These are phyloP conservation scores for Harringtonia lauricola DNA, from an alignment of 2,329 filamentous ascomycete genomes.

Conservation along the genomic window DNA sequence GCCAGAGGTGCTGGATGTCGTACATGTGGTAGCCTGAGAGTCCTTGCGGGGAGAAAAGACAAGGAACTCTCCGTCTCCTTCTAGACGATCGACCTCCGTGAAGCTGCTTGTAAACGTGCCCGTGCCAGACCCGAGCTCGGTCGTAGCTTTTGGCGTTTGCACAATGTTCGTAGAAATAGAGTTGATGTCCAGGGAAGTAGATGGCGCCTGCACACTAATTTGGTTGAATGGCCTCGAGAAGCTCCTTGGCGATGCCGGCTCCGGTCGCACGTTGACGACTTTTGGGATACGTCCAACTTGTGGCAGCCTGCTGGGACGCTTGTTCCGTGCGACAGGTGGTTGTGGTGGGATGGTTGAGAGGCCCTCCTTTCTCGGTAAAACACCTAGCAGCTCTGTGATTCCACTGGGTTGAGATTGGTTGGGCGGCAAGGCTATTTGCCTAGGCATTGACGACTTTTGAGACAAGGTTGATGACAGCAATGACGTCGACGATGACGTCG, in stretches of 20 bases:
- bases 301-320: constrained; percentile 53
- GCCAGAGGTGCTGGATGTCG: constrained; percentile 58
- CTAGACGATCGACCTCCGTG: constrained; percentile 18
- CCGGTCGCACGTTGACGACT: constrained; percentile 59
- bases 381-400: neutral
- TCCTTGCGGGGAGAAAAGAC: constrained; percentile 62
- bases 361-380: neutral
- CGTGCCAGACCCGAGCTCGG: constrained; percentile 25
- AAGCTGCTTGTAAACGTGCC: constrained; percentile 22
- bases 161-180: constrained; percentile 13
- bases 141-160: constrained; percentile 26
- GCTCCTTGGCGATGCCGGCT: constrained; percentile 61
- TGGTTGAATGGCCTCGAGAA: constrained; percentile 75
- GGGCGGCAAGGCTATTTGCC: neutral
- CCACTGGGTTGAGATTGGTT: neutral
- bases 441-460: too few species aligned
- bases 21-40: constrained; percentile 47
- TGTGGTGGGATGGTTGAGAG: neutral
- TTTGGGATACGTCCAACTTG: constrained; percentile 81
- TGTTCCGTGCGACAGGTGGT: neutral
- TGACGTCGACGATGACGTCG: too few species aligned
- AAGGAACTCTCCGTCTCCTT: constrained; percentile 60
- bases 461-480: too few species aligned
- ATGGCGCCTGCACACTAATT: constrained; percentile 32
- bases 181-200: constrained; percentile 18